Evolutionary conservation across 768 basidiomycete genomes (phyloP).

Genomic region (Suillus lakei): DNA sequence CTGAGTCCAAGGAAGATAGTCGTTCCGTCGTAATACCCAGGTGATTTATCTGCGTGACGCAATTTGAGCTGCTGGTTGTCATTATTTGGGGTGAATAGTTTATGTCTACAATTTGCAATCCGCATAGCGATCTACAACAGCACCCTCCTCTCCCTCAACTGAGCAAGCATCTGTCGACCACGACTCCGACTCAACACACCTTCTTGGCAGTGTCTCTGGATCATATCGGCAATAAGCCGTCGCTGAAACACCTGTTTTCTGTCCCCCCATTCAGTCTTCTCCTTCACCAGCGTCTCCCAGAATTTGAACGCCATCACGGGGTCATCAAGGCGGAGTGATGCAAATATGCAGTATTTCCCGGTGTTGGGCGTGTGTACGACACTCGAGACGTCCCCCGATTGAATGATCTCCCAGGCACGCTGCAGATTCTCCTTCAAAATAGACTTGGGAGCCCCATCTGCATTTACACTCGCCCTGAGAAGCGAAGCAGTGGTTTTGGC

Average conservation of each 20-base stretch:
- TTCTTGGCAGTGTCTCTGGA: conserved; percentile 33
- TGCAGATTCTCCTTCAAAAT: conserved; percentile 41
- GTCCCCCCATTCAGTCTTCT: conserved; percentile 54
- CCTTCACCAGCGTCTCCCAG: conserved; percentile 55
- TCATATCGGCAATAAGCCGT: conserved; percentile 39
- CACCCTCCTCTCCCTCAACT: conserved; percentile 19
- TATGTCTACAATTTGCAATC: conserved; percentile 17
- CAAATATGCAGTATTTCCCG: conserved; percentile 55
- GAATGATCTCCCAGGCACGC: conserved; percentile 48
- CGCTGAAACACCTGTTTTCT: conserved; percentile 49
- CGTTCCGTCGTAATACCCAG: neutral
- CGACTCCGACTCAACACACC: conserved; percentile 29
- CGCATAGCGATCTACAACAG: conserved; percentile 15
- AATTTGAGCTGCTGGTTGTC: neutral
- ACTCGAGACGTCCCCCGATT: conserved; percentile 38
- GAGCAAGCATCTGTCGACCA: conserved; percentile 25
- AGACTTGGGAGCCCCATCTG: conserved; percentile 26
- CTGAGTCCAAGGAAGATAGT: neutral
- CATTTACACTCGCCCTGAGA: conserved; percentile 45
- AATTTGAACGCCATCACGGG: conserved; percentile 61
- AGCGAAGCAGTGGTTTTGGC: conserved; percentile 55
- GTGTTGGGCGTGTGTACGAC: conserved; percentile 48
- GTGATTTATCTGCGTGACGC: neutral
- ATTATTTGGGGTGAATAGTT: conserved; percentile 8
- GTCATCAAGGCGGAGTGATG: conserved; percentile 53